Evolutionary conservation across 139 green algal genomes (phyloP).

Genomic region (Chlorella sp.): DNA sequence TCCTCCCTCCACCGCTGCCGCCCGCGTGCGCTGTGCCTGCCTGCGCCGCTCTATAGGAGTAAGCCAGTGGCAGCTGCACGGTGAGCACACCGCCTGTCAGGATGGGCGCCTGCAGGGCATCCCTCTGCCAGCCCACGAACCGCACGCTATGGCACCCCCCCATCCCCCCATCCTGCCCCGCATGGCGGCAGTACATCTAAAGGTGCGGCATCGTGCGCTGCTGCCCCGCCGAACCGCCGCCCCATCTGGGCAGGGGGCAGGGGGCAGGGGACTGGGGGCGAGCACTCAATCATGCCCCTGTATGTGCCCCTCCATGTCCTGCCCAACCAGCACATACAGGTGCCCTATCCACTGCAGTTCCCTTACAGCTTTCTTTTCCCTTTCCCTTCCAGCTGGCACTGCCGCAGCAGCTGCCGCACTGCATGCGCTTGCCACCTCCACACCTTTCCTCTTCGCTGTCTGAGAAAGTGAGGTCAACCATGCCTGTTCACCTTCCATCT

Average conservation of each 20-base stretch:
- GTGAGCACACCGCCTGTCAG: neutral
- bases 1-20: neutral
- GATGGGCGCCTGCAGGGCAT: neutral
- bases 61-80: neutral
- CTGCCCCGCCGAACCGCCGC: slow-evolving; percentile 11
- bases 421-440: no score
- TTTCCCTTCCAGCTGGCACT: no score
- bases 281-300: neutral
- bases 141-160: neutral
- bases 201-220: slow-evolving; percentile 82
- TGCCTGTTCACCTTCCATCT: no score
- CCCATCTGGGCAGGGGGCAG: slow-evolving; percentile 40
- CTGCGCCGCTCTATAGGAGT: neutral
- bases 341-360: no score
- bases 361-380: no score
- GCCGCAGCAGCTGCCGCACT: no score
- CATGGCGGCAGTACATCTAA: slow-evolving; percentile 67
- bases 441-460: no score
- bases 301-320: neutral
- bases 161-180: slow-evolving; percentile 27
- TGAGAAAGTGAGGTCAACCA: no score
- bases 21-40: neutral
- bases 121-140: neutral
- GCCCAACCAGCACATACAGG: neutral
- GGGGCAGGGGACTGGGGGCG: neutral